phyloP scores from a whole-genome alignment of 108 stramenopile genomes.

The Fragilaria crotonensis region DNA sequence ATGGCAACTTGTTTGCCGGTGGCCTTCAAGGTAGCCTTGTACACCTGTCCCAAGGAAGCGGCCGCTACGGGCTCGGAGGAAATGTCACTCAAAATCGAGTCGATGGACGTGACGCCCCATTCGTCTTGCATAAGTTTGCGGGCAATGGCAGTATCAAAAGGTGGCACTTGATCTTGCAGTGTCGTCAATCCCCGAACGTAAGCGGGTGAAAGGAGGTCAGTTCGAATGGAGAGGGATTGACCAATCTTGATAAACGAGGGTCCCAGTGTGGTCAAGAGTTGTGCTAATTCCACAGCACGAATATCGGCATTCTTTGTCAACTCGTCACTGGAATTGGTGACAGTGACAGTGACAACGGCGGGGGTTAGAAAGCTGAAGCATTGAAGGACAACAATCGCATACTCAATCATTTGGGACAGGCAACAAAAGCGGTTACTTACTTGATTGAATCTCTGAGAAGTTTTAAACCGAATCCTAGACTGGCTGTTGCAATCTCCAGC shows the following conservation, averaged over 20 bases:
- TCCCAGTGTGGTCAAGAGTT: constrained; percentile 61
- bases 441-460: constrained; percentile 24
- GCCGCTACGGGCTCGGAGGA: constrained; percentile 80
- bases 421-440: constrained; percentile 5
- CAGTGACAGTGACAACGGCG: background rate
- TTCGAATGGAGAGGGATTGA: constrained; percentile 90
- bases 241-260: constrained; percentile 90
- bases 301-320: constrained; percentile 42
- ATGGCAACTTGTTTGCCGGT: constrained; percentile 73
- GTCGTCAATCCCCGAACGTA: constrained; percentile 73
- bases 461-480: constrained; percentile 28
- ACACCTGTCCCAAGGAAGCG: constrained; percentile 92
- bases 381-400: too few species aligned
- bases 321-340: constrained; percentile 13
- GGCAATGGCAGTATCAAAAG: constrained; percentile 72
- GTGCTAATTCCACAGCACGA: constrained; percentile 60
- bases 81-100: constrained; percentile 57
- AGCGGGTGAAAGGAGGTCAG: constrained; percentile 81
- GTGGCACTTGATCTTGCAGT: constrained; percentile 87
- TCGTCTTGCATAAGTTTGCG: constrained; percentile 79
- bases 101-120: constrained; percentile 52
- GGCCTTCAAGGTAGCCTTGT: constrained; percentile 47
- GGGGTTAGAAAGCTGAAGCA: background rate
- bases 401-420: background rate
- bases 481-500: constrained; percentile 38